Conservation (phyloP, 371 early-diverging fungal genomes). For the Chytridium lagenaria region DNA sequence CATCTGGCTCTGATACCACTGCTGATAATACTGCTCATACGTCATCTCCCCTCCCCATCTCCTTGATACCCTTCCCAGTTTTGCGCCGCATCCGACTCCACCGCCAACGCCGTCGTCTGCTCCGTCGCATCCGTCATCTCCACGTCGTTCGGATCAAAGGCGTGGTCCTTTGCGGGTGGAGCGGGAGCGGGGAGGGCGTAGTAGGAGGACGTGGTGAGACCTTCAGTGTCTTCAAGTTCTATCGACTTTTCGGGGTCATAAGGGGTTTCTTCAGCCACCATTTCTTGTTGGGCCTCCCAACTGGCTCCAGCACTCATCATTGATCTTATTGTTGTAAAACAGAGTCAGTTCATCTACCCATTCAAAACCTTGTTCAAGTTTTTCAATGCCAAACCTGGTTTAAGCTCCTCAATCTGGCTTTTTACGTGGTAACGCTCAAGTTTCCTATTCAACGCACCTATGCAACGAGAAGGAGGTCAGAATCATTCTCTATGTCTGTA, state of each 20-base stretch:
- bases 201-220: background rate
- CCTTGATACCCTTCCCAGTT: background rate
- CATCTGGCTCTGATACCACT: conserved; percentile 7
- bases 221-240: background rate
- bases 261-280: background rate
- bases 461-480: no score
- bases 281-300: background rate
- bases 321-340: no score
- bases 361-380: no score
- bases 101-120: background rate
- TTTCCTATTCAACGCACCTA: no score
- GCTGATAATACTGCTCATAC: conserved; percentile 16
- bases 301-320: background rate
- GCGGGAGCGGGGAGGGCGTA: conserved; percentile 11
- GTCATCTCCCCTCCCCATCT: conserved; percentile 13
- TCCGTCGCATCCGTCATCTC: background rate
- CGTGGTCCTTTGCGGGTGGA: conserved; percentile 2
- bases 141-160: background rate
- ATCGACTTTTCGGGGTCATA: background rate
- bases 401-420: no score
- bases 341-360: no score
- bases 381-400: no score
- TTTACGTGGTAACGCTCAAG: no score
- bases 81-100: background rate
- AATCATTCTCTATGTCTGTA: no score